Evolutionary conservation across 768 basidiomycete species (phyloP).

Genomic region (Asterophora parasitica): DNA sequence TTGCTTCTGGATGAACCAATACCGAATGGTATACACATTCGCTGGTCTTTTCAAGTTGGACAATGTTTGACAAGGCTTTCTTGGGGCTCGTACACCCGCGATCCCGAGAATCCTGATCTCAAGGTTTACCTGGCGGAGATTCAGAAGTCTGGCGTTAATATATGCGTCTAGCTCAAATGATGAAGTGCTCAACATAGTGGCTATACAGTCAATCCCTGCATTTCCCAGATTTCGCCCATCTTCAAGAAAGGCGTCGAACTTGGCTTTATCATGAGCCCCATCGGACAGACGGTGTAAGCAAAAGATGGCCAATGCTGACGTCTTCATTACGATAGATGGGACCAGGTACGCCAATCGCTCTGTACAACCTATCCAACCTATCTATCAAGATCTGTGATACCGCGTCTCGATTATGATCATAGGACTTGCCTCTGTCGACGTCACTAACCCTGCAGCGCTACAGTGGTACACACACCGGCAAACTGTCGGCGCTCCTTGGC

Average conservation of each 20-base stretch:
- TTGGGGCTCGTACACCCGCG: conserved; percentile 74
- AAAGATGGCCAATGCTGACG: conserved; percentile 1
- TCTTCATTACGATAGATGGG: conserved; percentile 34
- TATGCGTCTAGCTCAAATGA: conserved; percentile 56
- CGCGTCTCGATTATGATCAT: background rate
- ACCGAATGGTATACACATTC: conserved; percentile 57
- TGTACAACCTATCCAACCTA: background rate
- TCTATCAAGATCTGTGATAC: background rate
- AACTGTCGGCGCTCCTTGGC: conserved; percentile 46
- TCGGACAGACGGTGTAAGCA: too few species aligned
- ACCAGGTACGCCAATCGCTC: conserved; percentile 28
- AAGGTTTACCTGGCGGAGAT: conserved; percentile 57
- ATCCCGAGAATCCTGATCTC: conserved; percentile 69
- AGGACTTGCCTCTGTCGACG: conserved; percentile 56
- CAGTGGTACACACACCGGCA: conserved; percentile 52
- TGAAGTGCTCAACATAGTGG: background rate
- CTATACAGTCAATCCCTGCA: conserved; percentile 62
- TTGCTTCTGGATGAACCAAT: conserved; percentile 75
- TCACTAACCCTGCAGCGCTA: conserved; percentile 49
- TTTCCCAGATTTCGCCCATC: conserved; percentile 63
- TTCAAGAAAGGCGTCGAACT: conserved; percentile 64
- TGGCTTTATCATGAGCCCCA: conserved; percentile 72
- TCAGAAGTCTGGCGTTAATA: conserved; percentile 61
- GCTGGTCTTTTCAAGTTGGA: too few species aligned
- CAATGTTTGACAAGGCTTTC: conserved; percentile 11